Evolutionary conservation across 2,329 filamentous ascomycete species (phyloP).

Genomic region (Neurospora crassa): DNA sequence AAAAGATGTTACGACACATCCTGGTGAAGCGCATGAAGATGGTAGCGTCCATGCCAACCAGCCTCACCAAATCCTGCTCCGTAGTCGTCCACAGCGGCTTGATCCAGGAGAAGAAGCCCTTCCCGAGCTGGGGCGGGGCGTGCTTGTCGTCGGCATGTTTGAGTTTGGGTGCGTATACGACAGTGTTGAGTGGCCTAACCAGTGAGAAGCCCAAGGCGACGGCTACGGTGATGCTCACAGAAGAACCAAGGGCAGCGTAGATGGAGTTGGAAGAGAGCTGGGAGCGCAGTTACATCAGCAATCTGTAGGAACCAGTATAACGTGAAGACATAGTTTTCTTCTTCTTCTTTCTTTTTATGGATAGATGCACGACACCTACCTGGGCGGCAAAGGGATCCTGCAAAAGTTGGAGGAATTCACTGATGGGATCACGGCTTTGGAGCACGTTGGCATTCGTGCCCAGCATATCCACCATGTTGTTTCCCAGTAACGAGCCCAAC

Average conservation of each 20-base stretch:
- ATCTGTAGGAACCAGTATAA: conserved; percentile 9
- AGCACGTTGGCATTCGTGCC: conserved; percentile 7
- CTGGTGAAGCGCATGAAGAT: conserved; percentile 80
- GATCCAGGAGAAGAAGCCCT: conserved; percentile 82
- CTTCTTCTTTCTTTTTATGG: neutral
- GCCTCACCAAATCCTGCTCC: conserved; percentile 68
- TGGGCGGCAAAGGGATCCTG: conserved; percentile 39
- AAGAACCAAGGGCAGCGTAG: conserved; percentile 70
- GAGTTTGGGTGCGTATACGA: conserved; percentile 89
- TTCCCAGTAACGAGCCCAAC: conserved; percentile 1
- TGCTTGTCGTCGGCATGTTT: conserved; percentile 89
- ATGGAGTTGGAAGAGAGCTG: conserved; percentile 51
- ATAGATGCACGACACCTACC: conserved; percentile 23
- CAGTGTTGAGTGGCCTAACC: conserved; percentile 79
- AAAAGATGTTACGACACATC: conserved; percentile 90
- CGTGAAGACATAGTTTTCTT: neutral
- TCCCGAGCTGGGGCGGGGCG: conserved; percentile 76
- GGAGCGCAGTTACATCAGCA: neutral
- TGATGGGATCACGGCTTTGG: conserved; percentile 8
- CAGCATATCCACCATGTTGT: conserved; percentile 7
- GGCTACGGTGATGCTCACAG: conserved; percentile 61
- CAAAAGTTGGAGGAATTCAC: conserved; percentile 29
- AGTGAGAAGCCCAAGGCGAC: conserved; percentile 79
- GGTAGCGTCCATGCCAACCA: conserved; percentile 82
- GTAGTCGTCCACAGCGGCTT: conserved; percentile 66